phyloP scores from a whole-genome alignment of 108 stramenopile species.

The Aurantiochytrium sp. region DNA sequence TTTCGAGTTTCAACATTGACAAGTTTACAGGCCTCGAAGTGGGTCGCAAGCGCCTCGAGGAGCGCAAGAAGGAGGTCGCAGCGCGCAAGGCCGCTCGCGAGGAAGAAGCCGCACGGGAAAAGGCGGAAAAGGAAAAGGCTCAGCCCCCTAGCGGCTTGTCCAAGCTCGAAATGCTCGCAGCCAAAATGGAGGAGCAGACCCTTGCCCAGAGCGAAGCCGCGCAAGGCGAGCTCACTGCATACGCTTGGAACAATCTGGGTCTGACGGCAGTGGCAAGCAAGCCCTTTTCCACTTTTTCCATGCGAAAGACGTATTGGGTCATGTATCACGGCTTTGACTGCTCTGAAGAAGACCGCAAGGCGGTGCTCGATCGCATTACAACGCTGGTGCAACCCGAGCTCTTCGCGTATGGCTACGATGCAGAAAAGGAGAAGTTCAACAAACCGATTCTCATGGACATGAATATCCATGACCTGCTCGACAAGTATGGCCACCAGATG shows the following conservation, averaged over 20 bases:
- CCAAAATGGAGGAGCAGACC: background rate
- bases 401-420: background rate
- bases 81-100: background rate
- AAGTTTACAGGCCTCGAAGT: background rate
- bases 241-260: background rate
- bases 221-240: background rate
- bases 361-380: background rate
- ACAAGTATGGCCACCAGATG: background rate
- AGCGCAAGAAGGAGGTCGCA: background rate
- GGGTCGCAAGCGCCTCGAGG: background rate
- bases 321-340: background rate
- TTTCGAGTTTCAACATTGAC: background rate
- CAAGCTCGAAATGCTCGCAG: background rate
- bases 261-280: background rate
- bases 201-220: background rate
- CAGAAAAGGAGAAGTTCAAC: background rate
- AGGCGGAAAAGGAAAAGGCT: background rate
- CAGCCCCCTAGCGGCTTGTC: background rate
- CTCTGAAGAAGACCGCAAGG: background rate
- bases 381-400: background rate
- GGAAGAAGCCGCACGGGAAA: background rate
- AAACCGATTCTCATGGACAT: background rate
- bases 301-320: conserved; percentile 11
- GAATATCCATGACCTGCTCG: background rate
- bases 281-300: conserved; percentile 8